Evolutionary conservation across 768 basidiomycete genomes (phyloP).

Genomic region (Calocybe gangraenosa): DNA sequence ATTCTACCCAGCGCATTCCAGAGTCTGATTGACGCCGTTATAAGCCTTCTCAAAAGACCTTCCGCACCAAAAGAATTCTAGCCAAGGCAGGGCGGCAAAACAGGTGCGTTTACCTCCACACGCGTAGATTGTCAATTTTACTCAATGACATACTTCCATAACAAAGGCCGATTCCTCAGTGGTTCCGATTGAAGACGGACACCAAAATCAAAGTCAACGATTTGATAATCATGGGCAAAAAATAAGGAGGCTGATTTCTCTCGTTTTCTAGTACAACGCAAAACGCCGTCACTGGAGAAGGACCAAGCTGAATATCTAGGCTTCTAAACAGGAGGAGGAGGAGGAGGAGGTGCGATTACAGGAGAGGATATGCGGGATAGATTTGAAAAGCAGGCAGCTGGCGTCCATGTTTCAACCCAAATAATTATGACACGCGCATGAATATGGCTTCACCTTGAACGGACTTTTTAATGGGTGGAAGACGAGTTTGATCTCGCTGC

Average conservation of each 20-base stretch:
- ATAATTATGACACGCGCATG: conserved; percentile 19
- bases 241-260: conserved; percentile 6
- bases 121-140: too few relatives aligned
- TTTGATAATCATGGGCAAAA: background rate
- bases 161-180: conserved; percentile 91
- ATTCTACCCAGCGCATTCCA: background rate
- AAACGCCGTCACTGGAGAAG: conserved; percentile 99
- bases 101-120: conserved; percentile 51
- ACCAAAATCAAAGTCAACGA: conserved; percentile 83
- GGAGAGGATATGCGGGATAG: conserved; percentile 6
- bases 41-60: conserved; percentile 98
- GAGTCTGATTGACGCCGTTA: conserved; percentile 11
- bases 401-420: conserved; percentile 16
- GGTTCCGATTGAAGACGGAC: conserved; percentile 97
- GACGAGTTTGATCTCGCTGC: too few relatives aligned
- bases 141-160: background rate
- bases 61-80: conserved; percentile 95
- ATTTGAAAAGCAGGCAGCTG: too few relatives aligned
- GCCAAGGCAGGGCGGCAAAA: conserved; percentile 97
- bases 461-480: too few relatives aligned
- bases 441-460: conserved; percentile 12
- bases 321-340: conserved; percentile 3
- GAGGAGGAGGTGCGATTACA: background rate
- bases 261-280: conserved; percentile 67
- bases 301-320: conserved; percentile 96